These are phyloP conservation scores for Cercophora samala DNA, from an alignment of 495 filamentous ascomycete genomes.

Conservation along the genomic window DNA sequence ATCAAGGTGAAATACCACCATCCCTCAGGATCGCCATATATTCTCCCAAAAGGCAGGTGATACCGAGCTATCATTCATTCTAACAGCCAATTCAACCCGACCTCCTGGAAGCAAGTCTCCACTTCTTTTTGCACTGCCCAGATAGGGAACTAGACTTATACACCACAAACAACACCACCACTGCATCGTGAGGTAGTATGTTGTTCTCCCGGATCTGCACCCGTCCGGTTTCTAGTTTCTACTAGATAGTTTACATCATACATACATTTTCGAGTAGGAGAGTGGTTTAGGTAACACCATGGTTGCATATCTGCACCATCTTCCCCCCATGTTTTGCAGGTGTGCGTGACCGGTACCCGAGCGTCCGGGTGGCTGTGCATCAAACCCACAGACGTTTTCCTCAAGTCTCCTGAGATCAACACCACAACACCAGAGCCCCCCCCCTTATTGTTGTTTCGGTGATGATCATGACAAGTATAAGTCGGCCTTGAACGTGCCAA, in stretches of 20 bases:
- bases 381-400: neutral
- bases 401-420: neutral
- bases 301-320: neutral
- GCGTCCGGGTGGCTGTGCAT: neutral
- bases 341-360: neutral
- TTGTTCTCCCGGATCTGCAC: neutral
- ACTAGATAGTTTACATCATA: neutral
- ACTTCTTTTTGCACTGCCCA: neutral
- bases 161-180: neutral
- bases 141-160: neutral
- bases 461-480: neutral
- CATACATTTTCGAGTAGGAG: neutral
- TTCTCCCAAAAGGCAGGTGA: neutral
- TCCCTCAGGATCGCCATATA: neutral
- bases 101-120: neutral
- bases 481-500: neutral
- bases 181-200: neutral
- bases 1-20: neutral
- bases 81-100: neutral
- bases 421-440: neutral
- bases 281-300: neutral
- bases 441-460: neutral
- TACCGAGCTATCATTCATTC: neutral
- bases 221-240: neutral
- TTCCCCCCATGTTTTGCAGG: neutral